Evolutionary conservation across 2,329 filamentous ascomycete genomes (phyloP).

Genomic region (Phaeosphaeria sp.): DNA sequence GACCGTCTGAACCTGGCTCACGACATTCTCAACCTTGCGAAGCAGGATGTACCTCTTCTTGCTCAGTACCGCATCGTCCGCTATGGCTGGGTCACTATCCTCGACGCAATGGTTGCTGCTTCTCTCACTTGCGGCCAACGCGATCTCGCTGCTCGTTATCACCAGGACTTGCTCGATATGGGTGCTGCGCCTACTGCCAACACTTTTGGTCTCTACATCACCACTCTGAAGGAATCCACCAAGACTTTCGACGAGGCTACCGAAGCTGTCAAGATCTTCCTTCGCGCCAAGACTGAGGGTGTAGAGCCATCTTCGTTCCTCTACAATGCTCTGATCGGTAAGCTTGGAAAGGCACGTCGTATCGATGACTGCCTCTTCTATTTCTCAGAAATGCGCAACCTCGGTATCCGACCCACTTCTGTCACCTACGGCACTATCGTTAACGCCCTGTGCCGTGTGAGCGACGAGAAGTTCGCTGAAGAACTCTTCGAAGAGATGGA

Average conservation of each 20-base stretch:
- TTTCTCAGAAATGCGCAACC: constrained; percentile 94
- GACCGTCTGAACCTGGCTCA: constrained; percentile 81
- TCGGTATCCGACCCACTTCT: constrained; percentile 92
- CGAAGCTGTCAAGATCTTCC: constrained; percentile 96
- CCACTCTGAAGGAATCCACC: constrained; percentile 95
- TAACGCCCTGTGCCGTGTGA: constrained; percentile 95
- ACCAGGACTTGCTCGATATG: constrained; percentile 89
- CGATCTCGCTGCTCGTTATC: constrained; percentile 80
- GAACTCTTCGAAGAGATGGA: constrained; percentile 99
- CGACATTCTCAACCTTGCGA: constrained; percentile 88
- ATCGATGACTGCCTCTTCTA: constrained; percentile 99
- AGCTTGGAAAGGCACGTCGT: constrained; percentile 94
- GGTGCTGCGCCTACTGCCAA: constrained; percentile 93
- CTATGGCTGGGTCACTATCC: constrained; percentile 94
- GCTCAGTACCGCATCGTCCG: constrained; percentile 85
- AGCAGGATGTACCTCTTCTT: constrained; percentile 83
- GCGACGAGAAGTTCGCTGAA: constrained; percentile 96
- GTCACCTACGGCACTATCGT: constrained; percentile 99
- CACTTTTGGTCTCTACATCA: constrained; percentile 98
- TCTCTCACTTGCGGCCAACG: constrained; percentile 85
- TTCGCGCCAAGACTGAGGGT: constrained; percentile 88
- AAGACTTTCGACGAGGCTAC: constrained; percentile 98
- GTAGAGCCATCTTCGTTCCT: constrained; percentile 96
- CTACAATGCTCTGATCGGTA: constrained; percentile 97
- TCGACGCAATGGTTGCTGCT: constrained; percentile 95